phyloP scores from a whole-genome alignment of 2,329 filamentous ascomycete genomes.

The Stachybotrys echinatus region DNA sequence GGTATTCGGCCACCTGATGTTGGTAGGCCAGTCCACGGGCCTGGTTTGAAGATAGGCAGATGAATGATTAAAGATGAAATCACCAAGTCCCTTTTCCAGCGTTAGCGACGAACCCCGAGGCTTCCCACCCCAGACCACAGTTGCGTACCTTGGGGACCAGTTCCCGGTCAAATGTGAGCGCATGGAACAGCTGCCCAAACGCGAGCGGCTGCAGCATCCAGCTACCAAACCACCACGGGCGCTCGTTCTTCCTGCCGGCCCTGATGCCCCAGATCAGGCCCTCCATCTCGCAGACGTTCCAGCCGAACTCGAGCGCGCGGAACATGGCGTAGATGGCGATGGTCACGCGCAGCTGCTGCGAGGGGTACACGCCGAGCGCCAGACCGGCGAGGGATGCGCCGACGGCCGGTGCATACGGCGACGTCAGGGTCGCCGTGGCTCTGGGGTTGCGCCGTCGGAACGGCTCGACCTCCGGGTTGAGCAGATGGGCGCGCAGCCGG shows the following conservation, averaged over 20 bases:
- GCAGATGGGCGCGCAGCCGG: constrained; percentile 70
- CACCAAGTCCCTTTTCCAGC: constrained; percentile 29
- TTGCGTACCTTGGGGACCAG: constrained; percentile 60
- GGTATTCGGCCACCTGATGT: constrained; percentile 67
- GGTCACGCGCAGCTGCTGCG: constrained; percentile 63
- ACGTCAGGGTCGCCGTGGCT: constrained; percentile 70
- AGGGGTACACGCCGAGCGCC: constrained; percentile 69
- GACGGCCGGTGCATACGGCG: constrained; percentile 78
- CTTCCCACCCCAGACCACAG: no score
- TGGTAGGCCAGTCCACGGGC: constrained; percentile 62
- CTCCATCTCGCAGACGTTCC: constrained; percentile 75
- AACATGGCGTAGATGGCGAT: constrained; percentile 79
- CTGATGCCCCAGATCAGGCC: constrained; percentile 60
- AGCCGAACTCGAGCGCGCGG: constrained; percentile 77
- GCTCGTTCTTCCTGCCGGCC: constrained; percentile 49
- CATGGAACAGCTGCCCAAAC: constrained; percentile 71
- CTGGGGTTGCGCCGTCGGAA: constrained; percentile 81
- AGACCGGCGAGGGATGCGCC: constrained; percentile 84
- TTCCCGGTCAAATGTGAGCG: constrained; percentile 71
- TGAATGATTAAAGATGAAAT: constrained; percentile 64
- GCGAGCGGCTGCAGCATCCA: constrained; percentile 76
- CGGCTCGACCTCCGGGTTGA: constrained; percentile 71
- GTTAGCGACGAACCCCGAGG: constrained; percentile 3
- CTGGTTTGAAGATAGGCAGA: constrained; percentile 72
- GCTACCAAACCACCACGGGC: constrained; percentile 79